Evolutionary conservation across 2,329 filamentous ascomycete genomes (phyloP), one percentile per base, ranked within the genome.

Genomic region (Pestalotiopsis sp.): DNA sequence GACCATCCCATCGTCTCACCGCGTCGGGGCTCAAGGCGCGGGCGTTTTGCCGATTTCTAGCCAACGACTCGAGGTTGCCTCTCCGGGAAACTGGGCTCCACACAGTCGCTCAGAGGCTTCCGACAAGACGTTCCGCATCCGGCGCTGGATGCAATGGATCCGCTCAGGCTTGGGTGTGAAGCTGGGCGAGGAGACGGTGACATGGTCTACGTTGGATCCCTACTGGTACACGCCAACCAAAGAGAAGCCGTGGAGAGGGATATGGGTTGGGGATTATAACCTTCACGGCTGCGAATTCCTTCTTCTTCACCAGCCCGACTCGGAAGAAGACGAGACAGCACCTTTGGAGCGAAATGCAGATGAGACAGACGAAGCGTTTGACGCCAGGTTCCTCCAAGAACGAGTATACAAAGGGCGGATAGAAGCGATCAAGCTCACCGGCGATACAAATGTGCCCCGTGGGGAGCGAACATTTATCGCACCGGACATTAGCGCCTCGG

Each of bases 221-320:
- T 82, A 82, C 2, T 80, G 92, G n/a, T 98, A 97, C 77, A 96
- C 90, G 0, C 94, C 95, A 0, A 97, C 94, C 0, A 78, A 82
- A 11, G 85, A 90, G 67, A 95, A 94, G 77, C 95, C 94, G 0
- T 98, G 91, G 84, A 90, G 94, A 71, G 95, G 95, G 0, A 93
- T 99, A 38, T 98, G 93, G 92, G 92, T 94, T 17, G 95, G 95
- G 0, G 95, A 98, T 77, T 98, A 97, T 75, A 92, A 90, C 31
- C 90, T 89, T 0, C 95, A 98, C 74, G 94, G 95, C 0, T 95
- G 92, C 78, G 95, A 98, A 79, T 97, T 98, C 68, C 77, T 98
- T 4, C 83, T 97, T 13, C 83, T 98, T 60, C 84, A 94, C 73
- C 96, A 99, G 76, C 90, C 90, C 0, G 90, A 92, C 64, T 78